phyloP scores from a whole-genome alignment of 202 grass and related monocot species.

The Panicum hallii region DNA sequence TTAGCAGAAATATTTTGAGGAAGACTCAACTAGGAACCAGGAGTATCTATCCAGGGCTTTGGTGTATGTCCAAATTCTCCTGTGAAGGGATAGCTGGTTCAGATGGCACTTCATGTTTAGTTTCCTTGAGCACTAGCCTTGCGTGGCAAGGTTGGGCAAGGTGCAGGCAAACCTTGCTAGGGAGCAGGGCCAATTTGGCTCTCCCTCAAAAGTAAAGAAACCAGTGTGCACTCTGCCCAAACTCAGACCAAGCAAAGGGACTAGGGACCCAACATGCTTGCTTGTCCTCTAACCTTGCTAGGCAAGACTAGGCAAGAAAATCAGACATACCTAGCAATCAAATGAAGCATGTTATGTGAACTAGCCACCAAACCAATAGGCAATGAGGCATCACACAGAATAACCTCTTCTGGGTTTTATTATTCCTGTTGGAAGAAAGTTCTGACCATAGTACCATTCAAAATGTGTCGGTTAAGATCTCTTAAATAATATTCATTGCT shows the following conservation, averaged over 20 bases:
- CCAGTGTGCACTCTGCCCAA: not conserved
- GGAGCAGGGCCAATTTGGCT: not conserved
- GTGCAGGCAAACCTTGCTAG: not conserved
- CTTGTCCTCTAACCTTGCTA: constrained; percentile 2
- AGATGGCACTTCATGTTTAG: not conserved
- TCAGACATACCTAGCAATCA: not conserved
- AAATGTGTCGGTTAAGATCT: constrained; percentile 4
- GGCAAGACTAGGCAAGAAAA: not conserved
- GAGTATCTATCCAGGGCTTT: not conserved
- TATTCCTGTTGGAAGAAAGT: constrained; percentile 10
- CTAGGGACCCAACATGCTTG: not conserved
- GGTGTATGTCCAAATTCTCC: constrained; percentile 1
- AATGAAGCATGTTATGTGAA: constrained; percentile 31
- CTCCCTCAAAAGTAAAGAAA: not conserved
- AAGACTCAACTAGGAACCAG: not conserved
- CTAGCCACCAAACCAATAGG: constrained; percentile 18
- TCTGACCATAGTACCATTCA: constrained; percentile 8
- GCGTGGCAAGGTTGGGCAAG: not conserved
- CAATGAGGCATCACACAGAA: constrained; percentile 34
- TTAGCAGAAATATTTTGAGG: not conserved
- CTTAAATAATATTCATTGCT: constrained; percentile 10
- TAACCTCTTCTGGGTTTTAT: constrained; percentile 15
- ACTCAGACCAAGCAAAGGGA: not conserved
- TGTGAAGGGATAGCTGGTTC: constrained; percentile 4
- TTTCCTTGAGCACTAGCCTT: not conserved